phyloP scores from a whole-genome alignment of 1,284 basidiomycete genomes.

The Schizopora paradoxa region DNA sequence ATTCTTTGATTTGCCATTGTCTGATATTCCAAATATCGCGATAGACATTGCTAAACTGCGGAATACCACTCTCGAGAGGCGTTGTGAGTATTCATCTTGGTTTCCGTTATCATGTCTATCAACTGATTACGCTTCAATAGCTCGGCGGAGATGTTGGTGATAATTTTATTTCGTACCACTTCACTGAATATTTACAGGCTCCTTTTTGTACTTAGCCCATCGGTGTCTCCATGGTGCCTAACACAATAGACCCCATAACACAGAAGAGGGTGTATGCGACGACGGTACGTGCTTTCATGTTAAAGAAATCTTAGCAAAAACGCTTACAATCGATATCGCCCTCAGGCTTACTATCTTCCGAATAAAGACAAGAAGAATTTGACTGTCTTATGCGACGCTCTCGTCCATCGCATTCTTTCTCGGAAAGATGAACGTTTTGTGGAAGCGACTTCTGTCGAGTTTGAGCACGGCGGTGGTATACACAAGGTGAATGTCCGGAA shows the following conservation, averaged over 20 bases:
- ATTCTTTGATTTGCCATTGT: conserved; percentile 2
- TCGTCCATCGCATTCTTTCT: not conserved
- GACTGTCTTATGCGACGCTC: not conserved
- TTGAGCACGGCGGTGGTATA: conserved; percentile 21
- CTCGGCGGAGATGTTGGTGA: conserved; percentile 21
- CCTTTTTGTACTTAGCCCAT: conserved; percentile 8
- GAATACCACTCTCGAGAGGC: conserved; percentile 18
- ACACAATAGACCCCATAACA: conserved; percentile 17
- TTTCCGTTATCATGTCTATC: not conserved
- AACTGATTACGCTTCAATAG: conserved; percentile 6
- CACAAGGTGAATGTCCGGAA: conserved; percentile 26
- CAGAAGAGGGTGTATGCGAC: conserved; percentile 21
- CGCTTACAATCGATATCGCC: no score
- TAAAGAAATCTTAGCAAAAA: no score
- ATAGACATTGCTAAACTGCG: conserved; percentile 16
- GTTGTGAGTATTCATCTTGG: conserved; percentile 15
- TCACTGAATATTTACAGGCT: not conserved
- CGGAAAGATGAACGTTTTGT: no score
- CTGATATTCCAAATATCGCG: no score
- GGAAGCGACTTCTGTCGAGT: conserved; percentile 31
- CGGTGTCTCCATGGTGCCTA: conserved; percentile 12
- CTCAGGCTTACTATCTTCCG: not conserved
- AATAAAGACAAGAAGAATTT: not conserved
- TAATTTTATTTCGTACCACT: not conserved
- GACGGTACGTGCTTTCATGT: conserved; percentile 17